These are phyloP conservation scores for Wickerhamiella siamensis DNA, from an alignment of 805 yeast genomes.

Conservation along the genomic window DNA sequence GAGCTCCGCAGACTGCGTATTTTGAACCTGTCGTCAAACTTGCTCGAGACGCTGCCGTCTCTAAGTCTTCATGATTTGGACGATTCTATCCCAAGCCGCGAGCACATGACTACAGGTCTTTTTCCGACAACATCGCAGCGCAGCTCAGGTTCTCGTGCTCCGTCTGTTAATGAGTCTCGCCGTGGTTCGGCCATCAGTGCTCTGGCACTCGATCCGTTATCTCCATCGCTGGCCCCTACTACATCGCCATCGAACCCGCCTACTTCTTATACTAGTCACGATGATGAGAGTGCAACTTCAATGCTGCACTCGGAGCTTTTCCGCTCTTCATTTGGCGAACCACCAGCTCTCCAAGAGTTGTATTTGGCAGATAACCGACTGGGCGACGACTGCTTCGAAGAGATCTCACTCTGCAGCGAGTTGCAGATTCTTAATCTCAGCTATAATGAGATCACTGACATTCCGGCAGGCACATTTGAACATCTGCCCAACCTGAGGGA, in stretches of 20 bases:
- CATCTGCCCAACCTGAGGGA: constrained; percentile 44
- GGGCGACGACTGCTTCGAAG: constrained; percentile 59
- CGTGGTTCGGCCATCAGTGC: neutral
- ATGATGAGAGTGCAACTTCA: neutral
- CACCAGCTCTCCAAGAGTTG: constrained; percentile 22
- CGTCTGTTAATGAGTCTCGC: neutral
- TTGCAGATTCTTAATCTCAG: constrained; percentile 58
- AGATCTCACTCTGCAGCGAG: constrained; percentile 42
- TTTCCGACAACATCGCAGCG: neutral
- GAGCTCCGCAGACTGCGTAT: constrained; percentile 27
- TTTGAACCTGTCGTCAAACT: constrained; percentile 20
- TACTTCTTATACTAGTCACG: too few relatives aligned
- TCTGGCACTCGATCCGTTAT: neutral
- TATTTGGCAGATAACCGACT: constrained; percentile 74
- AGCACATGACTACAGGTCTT: neutral
- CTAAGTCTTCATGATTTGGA: neutral
- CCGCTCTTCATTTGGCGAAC: neutral
- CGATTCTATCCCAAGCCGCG: neutral
- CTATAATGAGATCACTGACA: constrained; percentile 71
- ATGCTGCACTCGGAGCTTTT: neutral
- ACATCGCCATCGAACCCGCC: neutral
- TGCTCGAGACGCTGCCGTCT: constrained; percentile 11
- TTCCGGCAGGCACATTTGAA: constrained; percentile 58
- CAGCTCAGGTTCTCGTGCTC: neutral
- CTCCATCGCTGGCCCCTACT: too few relatives aligned